Evolutionary conservation across 495 filamentous ascomycete genomes (phyloP).

Genomic region (Talaromyces nanjingensis): DNA sequence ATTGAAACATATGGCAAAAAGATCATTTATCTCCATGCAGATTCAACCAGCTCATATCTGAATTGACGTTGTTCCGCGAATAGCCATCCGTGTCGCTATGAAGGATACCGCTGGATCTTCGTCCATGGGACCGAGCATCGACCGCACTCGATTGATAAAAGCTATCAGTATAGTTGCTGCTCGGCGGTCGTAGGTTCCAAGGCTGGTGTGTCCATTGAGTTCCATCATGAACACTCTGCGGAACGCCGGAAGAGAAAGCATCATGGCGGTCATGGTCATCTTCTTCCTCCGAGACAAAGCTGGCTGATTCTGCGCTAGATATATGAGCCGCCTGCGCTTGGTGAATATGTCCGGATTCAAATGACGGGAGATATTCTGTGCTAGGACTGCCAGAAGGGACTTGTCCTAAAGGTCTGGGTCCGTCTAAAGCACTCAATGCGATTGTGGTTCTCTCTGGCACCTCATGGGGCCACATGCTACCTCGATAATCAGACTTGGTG

Average conservation of each 20-base stretch:
- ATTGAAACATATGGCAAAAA: not conserved
- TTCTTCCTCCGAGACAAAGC: conserved; percentile 46
- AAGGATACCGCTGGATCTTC: conserved; percentile 27
- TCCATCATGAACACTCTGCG: conserved; percentile 39
- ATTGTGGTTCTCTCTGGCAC: conserved; percentile 27
- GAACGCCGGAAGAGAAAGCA: conserved; percentile 46
- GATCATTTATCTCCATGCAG: conserved; percentile 34
- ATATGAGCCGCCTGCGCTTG: conserved; percentile 58
- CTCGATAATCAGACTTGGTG: conserved; percentile 28
- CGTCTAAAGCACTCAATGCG: conserved; percentile 31
- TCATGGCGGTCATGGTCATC: conserved; percentile 21
- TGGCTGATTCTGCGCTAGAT: conserved; percentile 52
- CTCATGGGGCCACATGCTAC: conserved; percentile 30
- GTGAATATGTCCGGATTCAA: not conserved
- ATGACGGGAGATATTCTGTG: conserved; percentile 35
- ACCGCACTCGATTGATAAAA: conserved; percentile 30
- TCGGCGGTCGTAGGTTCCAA: conserved; percentile 44
- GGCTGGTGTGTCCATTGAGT: conserved; percentile 44
- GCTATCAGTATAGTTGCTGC: conserved; percentile 56
- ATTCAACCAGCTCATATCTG: conserved; percentile 77
- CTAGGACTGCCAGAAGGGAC: conserved; percentile 64
- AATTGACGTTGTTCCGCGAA: conserved; percentile 26
- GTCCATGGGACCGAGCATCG: conserved; percentile 22
- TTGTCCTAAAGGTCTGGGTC: conserved; percentile 37
- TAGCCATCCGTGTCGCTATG: conserved; percentile 12